phyloP scores from a whole-genome alignment of 2,329 filamentous ascomycete genomes.

The Zymoseptoria passerinii region DNA sequence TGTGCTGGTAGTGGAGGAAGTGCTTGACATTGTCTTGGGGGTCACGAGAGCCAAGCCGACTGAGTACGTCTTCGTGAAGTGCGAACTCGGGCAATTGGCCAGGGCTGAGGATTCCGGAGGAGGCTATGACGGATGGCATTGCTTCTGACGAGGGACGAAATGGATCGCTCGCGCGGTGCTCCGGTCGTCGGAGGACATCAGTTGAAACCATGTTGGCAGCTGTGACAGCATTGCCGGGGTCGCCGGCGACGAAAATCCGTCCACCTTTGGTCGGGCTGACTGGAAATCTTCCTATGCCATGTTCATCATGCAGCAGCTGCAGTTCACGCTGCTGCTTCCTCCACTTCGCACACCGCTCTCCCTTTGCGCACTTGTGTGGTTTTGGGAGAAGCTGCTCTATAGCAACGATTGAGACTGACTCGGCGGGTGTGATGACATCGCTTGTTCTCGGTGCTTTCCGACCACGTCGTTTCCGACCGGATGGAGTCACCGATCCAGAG shows the following conservation, averaged over 20 bases:
- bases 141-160: slow-evolving; percentile 64
- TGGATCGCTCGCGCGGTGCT: slow-evolving; percentile 17
- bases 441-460: slow-evolving; percentile 39
- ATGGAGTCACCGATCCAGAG: slow-evolving; percentile 28
- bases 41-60: slow-evolving; percentile 61
- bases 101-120: slow-evolving; percentile 79
- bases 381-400: slow-evolving; percentile 85
- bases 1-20: slow-evolving; percentile 78
- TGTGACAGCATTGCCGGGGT: slow-evolving; percentile 68
- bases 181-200: slow-evolving; percentile 36
- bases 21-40: slow-evolving; percentile 90
- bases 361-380: slow-evolving; percentile 75
- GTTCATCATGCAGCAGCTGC: slow-evolving; percentile 63
- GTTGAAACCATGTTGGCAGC: slow-evolving; percentile 43
- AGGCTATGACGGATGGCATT: slow-evolving; percentile 76
- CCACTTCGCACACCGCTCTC: slow-evolving; percentile 77
- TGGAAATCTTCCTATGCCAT: slow-evolving; percentile 47
- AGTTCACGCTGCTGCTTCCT: slow-evolving; percentile 71
- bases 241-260: slow-evolving; percentile 66
- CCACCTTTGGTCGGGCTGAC: slow-evolving; percentile 55
- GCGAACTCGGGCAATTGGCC: slow-evolving; percentile 53
- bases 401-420: slow-evolving; percentile 83
- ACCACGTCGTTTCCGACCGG: slow-evolving; percentile 31
- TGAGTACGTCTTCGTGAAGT: slow-evolving; percentile 66
- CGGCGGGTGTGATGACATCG: slow-evolving; percentile 65